Conservation (phyloP, 331 rosid species). For the Telfairia occidentalis region DNA sequence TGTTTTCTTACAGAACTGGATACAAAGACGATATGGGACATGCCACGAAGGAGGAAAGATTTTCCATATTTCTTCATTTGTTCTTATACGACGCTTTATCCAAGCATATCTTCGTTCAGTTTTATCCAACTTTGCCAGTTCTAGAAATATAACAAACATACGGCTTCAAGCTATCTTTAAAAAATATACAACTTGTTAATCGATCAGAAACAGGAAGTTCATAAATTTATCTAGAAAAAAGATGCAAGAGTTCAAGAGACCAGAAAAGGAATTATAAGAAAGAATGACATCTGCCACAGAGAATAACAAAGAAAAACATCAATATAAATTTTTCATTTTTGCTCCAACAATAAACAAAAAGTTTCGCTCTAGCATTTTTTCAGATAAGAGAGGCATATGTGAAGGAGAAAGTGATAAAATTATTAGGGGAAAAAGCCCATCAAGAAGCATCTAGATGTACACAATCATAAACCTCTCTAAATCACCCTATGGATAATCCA, state of each 20-base stretch:
- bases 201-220: neutral
- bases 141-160: slow-evolving; percentile 28
- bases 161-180: neutral
- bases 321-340: neutral
- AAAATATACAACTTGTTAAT: neutral
- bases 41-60: slow-evolving; percentile 92
- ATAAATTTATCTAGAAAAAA: neutral
- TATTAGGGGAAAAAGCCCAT: neutral
- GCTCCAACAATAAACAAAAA: neutral
- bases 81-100: slow-evolving; percentile 95
- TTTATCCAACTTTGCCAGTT: slow-evolving; percentile 92
- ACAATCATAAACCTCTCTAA: neutral
- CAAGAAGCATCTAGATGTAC: neutral
- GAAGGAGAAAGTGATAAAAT: neutral
- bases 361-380: neutral
- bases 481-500: too few relatives aligned
- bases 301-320: neutral
- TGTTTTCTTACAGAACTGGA: slow-evolving; percentile 88
- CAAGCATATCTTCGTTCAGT: slow-evolving; percentile 98
- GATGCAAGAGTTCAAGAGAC: neutral
- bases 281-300: neutral
- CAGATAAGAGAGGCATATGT: neutral
- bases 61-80: slow-evolving; percentile 97
- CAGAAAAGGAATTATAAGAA: neutral
- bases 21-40: slow-evolving; percentile 90